A percentile compares a stretch with the other conserved stretches of the same genome.
Conservation (phyloP, 106 monocot species). For the Acanthochlamys bracteata region DNA sequence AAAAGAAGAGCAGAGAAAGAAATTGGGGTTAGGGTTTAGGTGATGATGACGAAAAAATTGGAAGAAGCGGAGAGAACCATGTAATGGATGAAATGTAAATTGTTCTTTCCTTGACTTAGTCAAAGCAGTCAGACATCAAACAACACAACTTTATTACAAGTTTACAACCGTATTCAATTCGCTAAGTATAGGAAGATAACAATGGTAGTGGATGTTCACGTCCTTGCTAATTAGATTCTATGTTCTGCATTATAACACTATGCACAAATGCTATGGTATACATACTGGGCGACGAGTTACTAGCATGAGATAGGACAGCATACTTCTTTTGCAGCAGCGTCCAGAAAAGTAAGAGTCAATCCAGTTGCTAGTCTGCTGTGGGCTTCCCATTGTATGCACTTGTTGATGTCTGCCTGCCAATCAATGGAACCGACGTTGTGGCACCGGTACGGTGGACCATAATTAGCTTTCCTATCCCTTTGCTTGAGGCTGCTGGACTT, state of each 20-base stretch:
- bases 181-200: too few species aligned
- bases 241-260: neutral
- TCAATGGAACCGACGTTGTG: conserved; percentile 30
- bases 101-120: too few species aligned
- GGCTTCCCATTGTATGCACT: conserved; percentile 77
- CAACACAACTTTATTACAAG: too few species aligned
- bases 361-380: conserved; percentile 67
- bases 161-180: too few species aligned
- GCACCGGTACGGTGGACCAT: conserved; percentile 33
- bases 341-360: conserved; percentile 56
- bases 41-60: conserved; percentile 41
- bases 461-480: conserved; percentile 19
- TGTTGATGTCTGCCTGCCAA: conserved; percentile 77
- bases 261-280: neutral
- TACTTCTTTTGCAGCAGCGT: conserved; percentile 65
- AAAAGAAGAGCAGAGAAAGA: neutral
- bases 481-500: conserved; percentile 17
- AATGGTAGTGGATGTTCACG: neutral
- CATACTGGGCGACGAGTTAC: neutral
- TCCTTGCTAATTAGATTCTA: neutral
- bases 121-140: too few species aligned
- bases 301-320: conserved; percentile 38
- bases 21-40: neutral
- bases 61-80: conserved; percentile 66
- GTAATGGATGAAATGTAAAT: conserved; percentile 7